Percentiles rank a stretch among this genome's conserved stretches.
phyloP scores from a whole-genome alignment of 441 rosid species.

The Croton laevigatus region DNA sequence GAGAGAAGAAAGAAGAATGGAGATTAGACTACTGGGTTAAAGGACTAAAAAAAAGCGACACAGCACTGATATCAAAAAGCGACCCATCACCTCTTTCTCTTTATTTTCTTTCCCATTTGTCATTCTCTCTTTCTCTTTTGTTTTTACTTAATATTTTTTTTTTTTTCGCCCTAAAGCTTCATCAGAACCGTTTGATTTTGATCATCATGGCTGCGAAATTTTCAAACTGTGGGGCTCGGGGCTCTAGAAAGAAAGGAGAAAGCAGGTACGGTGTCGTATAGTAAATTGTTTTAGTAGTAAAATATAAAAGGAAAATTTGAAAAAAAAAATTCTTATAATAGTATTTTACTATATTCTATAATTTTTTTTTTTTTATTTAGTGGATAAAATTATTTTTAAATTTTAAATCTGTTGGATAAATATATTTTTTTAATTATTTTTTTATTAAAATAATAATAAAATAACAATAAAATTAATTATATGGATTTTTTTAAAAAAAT shows the following conservation, averaged over 20 bases:
- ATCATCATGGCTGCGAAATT: too few species aligned
- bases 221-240: not conserved
- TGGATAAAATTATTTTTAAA: too few species aligned
- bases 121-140: slow-evolving; percentile 20
- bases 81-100: slow-evolving; percentile 26
- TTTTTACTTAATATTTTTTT: not conserved
- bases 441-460: too few species aligned
- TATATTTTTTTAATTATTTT: too few species aligned
- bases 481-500: too few species aligned
- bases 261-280: slow-evolving; percentile 11
- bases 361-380: too few species aligned
- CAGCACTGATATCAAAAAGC: slow-evolving; percentile 25
- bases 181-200: not conserved
- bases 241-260: not conserved
- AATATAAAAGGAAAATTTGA: too few species aligned
- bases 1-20: not conserved
- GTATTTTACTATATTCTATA: too few species aligned
- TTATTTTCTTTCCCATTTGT: slow-evolving; percentile 21
- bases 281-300: too few species aligned
- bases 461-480: too few species aligned
- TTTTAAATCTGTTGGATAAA: too few species aligned
- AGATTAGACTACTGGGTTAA: not conserved
- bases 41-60: slow-evolving; percentile 32
- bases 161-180: not conserved
- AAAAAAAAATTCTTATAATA: too few species aligned